phyloP scores from a whole-genome alignment of 75 land plant genomes.

The Cunninghamia lanceolata region DNA sequence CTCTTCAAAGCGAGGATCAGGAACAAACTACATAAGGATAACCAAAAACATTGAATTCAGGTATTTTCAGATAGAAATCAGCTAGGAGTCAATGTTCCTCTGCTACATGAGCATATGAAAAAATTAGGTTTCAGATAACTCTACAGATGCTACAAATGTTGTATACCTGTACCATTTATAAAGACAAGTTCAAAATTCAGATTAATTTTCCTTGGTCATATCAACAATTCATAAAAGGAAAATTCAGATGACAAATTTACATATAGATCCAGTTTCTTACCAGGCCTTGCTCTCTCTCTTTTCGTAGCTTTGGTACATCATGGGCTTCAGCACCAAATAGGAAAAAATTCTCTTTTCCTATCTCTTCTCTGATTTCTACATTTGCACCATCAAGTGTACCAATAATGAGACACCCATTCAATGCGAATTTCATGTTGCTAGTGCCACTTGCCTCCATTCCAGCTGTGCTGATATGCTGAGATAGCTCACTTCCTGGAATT shows the following conservation, averaged over 20 bases:
- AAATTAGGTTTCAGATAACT: background rate
- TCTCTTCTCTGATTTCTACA: conserved; percentile 96
- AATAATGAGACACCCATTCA: conserved; percentile 95
- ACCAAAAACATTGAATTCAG: background rate
- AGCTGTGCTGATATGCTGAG: conserved; percentile 98
- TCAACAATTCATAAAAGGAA: background rate
- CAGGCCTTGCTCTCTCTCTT: conserved; percentile 85
- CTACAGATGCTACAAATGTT: background rate
- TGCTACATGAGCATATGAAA: background rate
- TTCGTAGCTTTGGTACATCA: conserved; percentile 75
- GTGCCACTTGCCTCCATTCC: conserved; percentile 99
- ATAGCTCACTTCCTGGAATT: conserved; percentile 95
- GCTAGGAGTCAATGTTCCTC: background rate
- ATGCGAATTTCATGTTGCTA: conserved; percentile 98
- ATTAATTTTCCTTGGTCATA: background rate
- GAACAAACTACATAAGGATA: conserved; percentile 63
- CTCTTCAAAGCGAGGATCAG: conserved; percentile 90
- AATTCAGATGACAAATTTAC: background rate
- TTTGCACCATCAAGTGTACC: conserved; percentile 99
- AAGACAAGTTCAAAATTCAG: background rate
- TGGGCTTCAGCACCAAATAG: conserved; percentile 94
- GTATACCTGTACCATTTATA: background rate
- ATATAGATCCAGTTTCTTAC: conserved; percentile 27
- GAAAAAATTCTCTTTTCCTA: conserved; percentile 94
- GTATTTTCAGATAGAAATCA: background rate